Evolutionary conservation across 78 protist genomes (phyloP).

Genomic region (Cavenderia fasciculata): DNA sequence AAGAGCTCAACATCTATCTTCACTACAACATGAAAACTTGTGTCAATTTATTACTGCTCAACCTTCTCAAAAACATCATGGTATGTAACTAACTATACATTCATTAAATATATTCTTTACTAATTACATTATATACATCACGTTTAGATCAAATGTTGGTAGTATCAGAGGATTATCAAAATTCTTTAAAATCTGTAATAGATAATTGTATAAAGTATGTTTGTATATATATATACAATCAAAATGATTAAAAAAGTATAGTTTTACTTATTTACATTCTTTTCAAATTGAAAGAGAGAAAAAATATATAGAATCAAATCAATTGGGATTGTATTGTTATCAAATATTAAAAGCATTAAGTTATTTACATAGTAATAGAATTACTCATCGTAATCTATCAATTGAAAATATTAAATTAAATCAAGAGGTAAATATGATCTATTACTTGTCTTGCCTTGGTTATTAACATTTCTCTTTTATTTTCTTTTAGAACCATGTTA

Average conservation of each 20-base stretch:
- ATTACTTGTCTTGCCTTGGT: not conserved
- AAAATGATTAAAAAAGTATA: not conserved
- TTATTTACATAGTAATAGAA: constrained; percentile 25
- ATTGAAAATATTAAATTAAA: constrained; percentile 60
- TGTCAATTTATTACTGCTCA: constrained; percentile 47
- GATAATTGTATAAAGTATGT: too few species aligned
- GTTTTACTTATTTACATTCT: too few species aligned
- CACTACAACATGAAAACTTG: constrained; percentile 40
- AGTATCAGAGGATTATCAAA: constrained; percentile 60
- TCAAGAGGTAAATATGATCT: constrained; percentile 13
- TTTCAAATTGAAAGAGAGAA: too few species aligned
- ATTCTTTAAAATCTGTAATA: constrained; percentile 14
- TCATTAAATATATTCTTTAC: not conserved
- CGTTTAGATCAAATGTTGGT: constrained; percentile 48
- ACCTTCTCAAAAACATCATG: constrained; percentile 77
- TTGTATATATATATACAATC: too few species aligned
- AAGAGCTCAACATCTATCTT: constrained; percentile 17
- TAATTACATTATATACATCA: not conserved
- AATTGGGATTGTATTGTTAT: constrained; percentile 22
- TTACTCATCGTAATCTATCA: constrained; percentile 72
- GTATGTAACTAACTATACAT: not conserved
- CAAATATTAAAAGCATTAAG: constrained; percentile 62
- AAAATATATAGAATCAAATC: constrained; percentile 3
- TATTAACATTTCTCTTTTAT: not conserved
- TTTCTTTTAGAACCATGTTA: constrained; percentile 22